Evolutionary conservation across 148 eudicot species (phyloP).

Genomic region (Silene latifolia): DNA sequence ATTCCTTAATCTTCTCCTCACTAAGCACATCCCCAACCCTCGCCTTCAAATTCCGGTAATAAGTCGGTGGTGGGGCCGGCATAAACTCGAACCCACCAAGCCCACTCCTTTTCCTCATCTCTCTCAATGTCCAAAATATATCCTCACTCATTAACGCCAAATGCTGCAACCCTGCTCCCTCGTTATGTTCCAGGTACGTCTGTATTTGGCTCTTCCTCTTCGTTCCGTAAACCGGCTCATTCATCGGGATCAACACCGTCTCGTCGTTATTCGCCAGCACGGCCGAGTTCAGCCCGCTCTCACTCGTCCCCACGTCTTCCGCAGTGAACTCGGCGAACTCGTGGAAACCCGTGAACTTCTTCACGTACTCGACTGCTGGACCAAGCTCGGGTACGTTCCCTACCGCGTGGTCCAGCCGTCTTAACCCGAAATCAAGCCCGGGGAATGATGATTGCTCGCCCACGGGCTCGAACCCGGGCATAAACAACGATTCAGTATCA

Average conservation of each 20-base stretch:
- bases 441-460: conserved; percentile 34
- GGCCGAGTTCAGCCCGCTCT: conserved; percentile 83
- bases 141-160: conserved; percentile 71
- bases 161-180: conserved; percentile 90
- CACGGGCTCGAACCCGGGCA: conserved; percentile 64
- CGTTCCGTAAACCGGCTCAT: conserved; percentile 83
- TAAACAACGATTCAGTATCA: conserved; percentile 20
- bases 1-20: conserved; percentile 78
- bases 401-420: conserved; percentile 77
- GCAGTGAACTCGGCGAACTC: conserved; percentile 88
- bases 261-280: conserved; percentile 79
- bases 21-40: conserved; percentile 63
- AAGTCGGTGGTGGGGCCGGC: conserved; percentile 93
- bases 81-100: conserved; percentile 94
- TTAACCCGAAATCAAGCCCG: conserved; percentile 63
- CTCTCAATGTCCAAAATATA: conserved; percentile 72
- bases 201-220: conserved; percentile 94
- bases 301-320: conserved; percentile 83
- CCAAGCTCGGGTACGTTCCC: conserved; percentile 74
- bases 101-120: conserved; percentile 78
- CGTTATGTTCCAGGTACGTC: conserved; percentile 92
- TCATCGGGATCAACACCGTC: conserved; percentile 68
- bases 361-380: conserved; percentile 55
- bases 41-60: conserved; percentile 64
- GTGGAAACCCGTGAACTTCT: conserved; percentile 77